Evolutionary conservation across 2,329 filamentous ascomycete genomes (phyloP).

Genomic region (Aspergillus fijiensis): DNA sequence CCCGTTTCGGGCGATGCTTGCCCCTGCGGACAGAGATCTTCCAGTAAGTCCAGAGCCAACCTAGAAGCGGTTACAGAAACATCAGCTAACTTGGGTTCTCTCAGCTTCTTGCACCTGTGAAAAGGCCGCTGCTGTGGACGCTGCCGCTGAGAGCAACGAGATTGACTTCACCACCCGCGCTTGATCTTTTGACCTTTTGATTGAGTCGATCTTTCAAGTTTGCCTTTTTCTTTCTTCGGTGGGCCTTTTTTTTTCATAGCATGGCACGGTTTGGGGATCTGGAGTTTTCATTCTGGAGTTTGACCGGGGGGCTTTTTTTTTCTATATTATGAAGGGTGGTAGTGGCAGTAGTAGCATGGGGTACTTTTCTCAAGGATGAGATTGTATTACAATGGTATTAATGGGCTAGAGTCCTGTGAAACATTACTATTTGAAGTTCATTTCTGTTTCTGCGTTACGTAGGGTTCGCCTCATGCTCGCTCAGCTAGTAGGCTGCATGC

Average conservation of each 20-base stretch:
- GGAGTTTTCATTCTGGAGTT: neutral
- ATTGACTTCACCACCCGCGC: slow-evolving; percentile 79
- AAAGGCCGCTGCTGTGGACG: slow-evolving; percentile 63
- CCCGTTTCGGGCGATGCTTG: slow-evolving; percentile 62
- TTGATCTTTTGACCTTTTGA: neutral
- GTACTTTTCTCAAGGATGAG: neutral
- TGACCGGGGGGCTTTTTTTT: neutral
- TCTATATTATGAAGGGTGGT: neutral
- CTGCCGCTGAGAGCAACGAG: slow-evolving; percentile 63
- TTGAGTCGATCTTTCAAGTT: neutral
- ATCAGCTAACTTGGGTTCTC: neutral
- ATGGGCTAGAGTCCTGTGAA: neutral
- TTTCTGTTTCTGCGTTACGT: neutral
- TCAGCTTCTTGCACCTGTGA: slow-evolving; percentile 77
- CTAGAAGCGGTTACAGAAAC: neutral
- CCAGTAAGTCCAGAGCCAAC: slow-evolving; percentile 53
- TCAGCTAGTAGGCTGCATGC: no score
- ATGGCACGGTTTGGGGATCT: neutral
- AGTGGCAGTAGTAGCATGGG: neutral
- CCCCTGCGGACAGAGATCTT: slow-evolving; percentile 72
- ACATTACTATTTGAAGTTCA: neutral
- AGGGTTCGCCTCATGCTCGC: neutral
- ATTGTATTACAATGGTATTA: neutral
- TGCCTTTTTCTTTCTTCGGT: neutral
- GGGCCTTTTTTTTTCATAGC: neutral